A percentile compares a stretch with the other conserved stretches of the same genome.
phyloP scores from a whole-genome alignment of 495 filamentous ascomycete genomes.

The Staphylotrichum longicolle region DNA sequence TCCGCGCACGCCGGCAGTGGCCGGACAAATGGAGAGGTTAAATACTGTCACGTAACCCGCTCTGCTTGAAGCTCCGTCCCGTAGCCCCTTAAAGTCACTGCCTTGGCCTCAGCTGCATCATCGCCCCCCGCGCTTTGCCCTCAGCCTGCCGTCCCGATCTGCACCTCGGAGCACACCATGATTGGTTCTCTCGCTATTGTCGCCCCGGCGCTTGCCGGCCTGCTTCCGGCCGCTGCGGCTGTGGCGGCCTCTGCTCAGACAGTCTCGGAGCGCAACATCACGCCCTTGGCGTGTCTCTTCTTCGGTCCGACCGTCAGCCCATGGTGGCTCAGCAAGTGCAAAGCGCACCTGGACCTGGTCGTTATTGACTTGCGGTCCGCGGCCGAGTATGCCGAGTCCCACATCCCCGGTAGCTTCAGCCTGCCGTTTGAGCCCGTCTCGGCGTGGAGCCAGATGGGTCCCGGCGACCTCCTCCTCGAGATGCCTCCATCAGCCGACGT shows the following conservation, averaged over 20 bases:
- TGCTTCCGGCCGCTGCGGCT: conserved; percentile 10
- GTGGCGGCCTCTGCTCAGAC: conserved; percentile 1
- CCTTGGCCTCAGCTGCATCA: too few species aligned
- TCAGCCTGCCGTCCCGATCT: too few species aligned
- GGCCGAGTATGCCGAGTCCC: conserved; percentile 21
- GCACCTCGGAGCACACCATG: neutral
- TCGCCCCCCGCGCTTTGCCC: too few species aligned
- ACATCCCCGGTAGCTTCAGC: conserved; percentile 26
- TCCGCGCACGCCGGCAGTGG: too few species aligned
- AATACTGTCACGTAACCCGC: too few species aligned
- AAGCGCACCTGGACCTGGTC: conserved; percentile 19
- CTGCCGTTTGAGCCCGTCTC: conserved; percentile 29
- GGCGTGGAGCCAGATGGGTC: conserved; percentile 25
- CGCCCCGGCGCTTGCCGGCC: neutral
- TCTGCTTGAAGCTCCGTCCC: too few species aligned
- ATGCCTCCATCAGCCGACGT: conserved; percentile 22
- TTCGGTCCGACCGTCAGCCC: conserved; percentile 23
- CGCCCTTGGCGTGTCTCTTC: conserved; percentile 23
- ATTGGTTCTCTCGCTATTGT: neutral
- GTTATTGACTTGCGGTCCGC: conserved; percentile 26
- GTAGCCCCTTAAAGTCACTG: too few species aligned
- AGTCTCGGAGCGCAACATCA: conserved; percentile 22
- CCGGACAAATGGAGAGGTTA: too few species aligned
- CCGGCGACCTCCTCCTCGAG: conserved; percentile 25
- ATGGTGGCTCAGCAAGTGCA: conserved; percentile 28